phyloP scores from a whole-genome alignment of 2,329 filamentous ascomycete genomes.

The Calcarisporium arbuscula region DNA sequence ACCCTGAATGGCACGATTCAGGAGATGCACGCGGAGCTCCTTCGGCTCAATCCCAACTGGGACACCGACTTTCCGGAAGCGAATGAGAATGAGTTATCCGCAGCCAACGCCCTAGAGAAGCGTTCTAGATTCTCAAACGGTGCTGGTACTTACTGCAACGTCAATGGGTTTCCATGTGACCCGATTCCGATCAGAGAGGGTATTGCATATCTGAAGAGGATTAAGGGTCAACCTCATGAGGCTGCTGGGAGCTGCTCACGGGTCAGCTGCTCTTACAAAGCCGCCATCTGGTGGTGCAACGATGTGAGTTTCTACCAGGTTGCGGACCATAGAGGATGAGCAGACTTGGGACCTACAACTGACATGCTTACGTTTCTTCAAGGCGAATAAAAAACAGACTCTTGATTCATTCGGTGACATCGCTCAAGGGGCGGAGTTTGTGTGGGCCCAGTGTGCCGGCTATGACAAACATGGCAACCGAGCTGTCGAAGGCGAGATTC shows the following conservation, averaged over 20 bases:
- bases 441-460: too few species aligned
- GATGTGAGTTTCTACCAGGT: conserved; percentile 4
- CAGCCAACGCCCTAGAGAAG: background rate
- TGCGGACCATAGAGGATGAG: too few species aligned
- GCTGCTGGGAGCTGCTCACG: conserved; percentile 2
- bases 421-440: too few species aligned
- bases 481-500: too few species aligned
- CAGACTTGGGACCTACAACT: too few species aligned
- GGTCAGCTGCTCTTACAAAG: conserved; percentile 4
- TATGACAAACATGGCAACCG: too few species aligned
- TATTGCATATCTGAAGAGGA: background rate
- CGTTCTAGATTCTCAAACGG: too few species aligned
- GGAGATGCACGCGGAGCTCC: conserved; percentile 10
- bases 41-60: conserved; percentile 12
- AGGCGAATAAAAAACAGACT: too few species aligned
- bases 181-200: conserved; percentile 1
- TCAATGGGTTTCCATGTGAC: background rate
- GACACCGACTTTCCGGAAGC: conserved; percentile 9
- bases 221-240: background rate
- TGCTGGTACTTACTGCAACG: too few species aligned
- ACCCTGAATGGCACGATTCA: conserved; percentile 12
- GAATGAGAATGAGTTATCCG: too few species aligned
- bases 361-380: too few species aligned
- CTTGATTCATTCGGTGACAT: too few species aligned
- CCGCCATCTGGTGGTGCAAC: conserved; percentile 7